These are phyloP conservation scores for Dicorynia guianensis DNA, from an alignment of 306 rosid species.

Conservation along the genomic window DNA sequence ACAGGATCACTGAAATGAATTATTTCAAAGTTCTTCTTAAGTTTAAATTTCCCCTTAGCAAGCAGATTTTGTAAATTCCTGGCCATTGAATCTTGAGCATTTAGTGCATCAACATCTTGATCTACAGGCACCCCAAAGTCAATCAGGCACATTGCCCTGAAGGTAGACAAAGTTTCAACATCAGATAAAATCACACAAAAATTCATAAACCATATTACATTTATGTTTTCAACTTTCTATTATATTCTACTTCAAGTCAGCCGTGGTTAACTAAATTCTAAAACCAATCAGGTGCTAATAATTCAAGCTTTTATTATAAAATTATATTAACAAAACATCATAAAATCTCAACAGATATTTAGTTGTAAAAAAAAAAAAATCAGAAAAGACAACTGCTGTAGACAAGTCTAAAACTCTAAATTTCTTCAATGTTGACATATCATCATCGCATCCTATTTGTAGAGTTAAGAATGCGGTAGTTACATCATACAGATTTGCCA, in stretches of 20 bases:
- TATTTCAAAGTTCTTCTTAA: constrained; percentile 74
- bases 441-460: neutral
- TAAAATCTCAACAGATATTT: neutral
- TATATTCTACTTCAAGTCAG: neutral
- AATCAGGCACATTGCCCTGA: constrained; percentile 94
- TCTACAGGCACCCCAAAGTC: constrained; percentile 86
- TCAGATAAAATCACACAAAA: constrained; percentile 31
- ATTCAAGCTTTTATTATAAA: too few relatives aligned
- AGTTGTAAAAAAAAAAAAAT: neutral
- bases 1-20: constrained; percentile 66
- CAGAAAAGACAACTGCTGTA: neutral
- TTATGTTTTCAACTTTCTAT: neutral
- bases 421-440: neutral
- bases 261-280: neutral
- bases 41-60: constrained; percentile 61
- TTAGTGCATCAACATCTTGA: constrained; percentile 64
- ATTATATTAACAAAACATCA: neutral
- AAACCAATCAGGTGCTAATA: constrained; percentile 1
- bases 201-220: neutral
- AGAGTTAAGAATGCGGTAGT: neutral
- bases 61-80: constrained; percentile 54
- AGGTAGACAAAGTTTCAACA: constrained; percentile 35
- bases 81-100: constrained; percentile 56
- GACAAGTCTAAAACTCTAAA: neutral
- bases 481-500: neutral